Evolutionary conservation across 1,284 basidiomycete genomes (phyloP).

Genomic region (Apiotrichum gracile): DNA sequence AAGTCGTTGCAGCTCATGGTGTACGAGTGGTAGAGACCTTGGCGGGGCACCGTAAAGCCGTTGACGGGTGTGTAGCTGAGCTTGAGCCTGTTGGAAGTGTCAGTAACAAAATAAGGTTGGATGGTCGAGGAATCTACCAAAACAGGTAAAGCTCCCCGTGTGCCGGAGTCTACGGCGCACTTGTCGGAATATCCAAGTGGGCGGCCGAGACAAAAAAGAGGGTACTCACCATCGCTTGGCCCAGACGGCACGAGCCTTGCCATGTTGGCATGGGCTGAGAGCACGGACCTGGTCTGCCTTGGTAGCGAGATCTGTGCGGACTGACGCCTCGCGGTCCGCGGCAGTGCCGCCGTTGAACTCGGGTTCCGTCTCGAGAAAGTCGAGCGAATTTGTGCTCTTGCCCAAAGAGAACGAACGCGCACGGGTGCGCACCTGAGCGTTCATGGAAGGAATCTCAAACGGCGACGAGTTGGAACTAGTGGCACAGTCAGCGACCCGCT

Average conservation of each 20-base stretch:
- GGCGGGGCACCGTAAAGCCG: conserved; percentile 56
- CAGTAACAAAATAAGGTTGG: not conserved
- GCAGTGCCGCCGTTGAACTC: conserved; percentile 24
- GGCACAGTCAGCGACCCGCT: not conserved
- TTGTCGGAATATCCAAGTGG: not conserved
- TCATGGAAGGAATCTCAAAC: conserved; percentile 13
- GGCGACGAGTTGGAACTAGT: conserved; percentile 13
- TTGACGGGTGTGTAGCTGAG: conserved; percentile 29
- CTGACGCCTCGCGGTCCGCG: conserved; percentile 26
- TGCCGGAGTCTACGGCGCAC: not conserved
- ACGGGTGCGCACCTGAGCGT: conserved; percentile 6
- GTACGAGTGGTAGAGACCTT: conserved; percentile 88
- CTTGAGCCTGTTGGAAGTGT: conserved; percentile 24
- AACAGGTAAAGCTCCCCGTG: not conserved
- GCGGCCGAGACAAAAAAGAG: not conserved
- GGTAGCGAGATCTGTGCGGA: conserved; percentile 22
- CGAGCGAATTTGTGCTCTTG: conserved; percentile 17
- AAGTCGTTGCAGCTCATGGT: conserved; percentile 63
- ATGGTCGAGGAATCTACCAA: not conserved
- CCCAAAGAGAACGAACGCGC: conserved; percentile 18
- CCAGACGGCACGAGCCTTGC: conserved; percentile 35
- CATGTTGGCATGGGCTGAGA: conserved; percentile 25
- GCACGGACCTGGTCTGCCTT: conserved; percentile 16
- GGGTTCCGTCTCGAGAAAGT: conserved; percentile 18
- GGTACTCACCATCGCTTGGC: conserved; percentile 35